Evolutionary conservation across 345 rosid species (phyloP).

Genomic region (Citrus medica): DNA sequence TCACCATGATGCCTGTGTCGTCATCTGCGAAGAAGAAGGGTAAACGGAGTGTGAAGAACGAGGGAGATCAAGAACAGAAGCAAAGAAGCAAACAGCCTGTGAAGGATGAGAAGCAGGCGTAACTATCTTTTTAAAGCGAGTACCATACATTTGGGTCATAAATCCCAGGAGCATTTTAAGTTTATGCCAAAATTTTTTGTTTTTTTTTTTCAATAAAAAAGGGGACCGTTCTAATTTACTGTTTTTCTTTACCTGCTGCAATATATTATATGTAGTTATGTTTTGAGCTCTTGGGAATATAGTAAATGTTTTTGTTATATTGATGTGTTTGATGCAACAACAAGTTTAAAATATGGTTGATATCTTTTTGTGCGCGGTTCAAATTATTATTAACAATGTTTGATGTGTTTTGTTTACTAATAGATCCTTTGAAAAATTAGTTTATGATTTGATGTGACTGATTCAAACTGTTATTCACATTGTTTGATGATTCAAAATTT

Average conservation of each 20-base stretch:
- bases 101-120: background rate
- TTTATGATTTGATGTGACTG: too few relatives aligned
- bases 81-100: background rate
- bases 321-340: background rate
- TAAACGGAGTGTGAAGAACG: too few relatives aligned
- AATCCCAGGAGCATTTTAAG: background rate
- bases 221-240: too few relatives aligned
- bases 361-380: background rate
- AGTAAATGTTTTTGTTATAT: background rate
- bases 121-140: too few relatives aligned
- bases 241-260: background rate
- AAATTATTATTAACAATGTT: too few relatives aligned
- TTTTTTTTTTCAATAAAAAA: background rate
- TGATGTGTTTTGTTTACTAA: too few relatives aligned
- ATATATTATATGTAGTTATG: background rate
- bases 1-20: background rate
- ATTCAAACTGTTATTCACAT: too few relatives aligned
- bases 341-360: background rate
- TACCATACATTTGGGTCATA: too few relatives aligned
- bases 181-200: background rate
- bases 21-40: background rate
- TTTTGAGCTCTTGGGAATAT: background rate
- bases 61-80: too few relatives aligned
- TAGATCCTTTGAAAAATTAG: too few relatives aligned
- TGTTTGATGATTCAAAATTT: too few relatives aligned